phyloP scores from a whole-genome alignment of 768 basidiomycete species.

The Boletellus sp. region DNA sequence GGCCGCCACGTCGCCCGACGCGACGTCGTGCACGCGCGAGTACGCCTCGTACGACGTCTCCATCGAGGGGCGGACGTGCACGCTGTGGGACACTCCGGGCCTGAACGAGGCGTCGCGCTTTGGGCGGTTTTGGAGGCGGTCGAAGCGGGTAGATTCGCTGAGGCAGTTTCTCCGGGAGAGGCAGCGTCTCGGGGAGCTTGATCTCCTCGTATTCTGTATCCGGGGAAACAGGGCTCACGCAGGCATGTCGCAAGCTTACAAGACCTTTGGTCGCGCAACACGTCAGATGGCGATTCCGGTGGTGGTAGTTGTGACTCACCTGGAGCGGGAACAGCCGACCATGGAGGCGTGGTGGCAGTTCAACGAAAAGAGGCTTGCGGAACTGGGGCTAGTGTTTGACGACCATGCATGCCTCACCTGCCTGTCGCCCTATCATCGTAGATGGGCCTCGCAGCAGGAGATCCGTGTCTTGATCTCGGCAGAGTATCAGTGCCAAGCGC shows the following conservation, averaged over 20 bases:
- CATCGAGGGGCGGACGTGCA: conserved; percentile 15
- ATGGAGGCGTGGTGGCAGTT: conserved; percentile 36
- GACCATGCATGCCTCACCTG: conserved; percentile 30
- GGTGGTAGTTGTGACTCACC: conserved; percentile 36
- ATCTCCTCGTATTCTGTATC: conserved; percentile 24
- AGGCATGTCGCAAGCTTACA: conserved; percentile 16
- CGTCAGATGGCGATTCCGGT: conserved; percentile 34
- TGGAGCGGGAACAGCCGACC: conserved; percentile 28
- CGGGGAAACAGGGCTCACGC: conserved; percentile 16
- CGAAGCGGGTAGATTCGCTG: conserved; percentile 1
- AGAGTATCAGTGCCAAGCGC: conserved; percentile 1
- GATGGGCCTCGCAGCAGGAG: conserved; percentile 15
- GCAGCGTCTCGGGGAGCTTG: conserved; percentile 15
- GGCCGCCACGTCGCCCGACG: conserved; percentile 28
- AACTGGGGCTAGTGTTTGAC: conserved; percentile 22
- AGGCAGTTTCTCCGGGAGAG: conserved; percentile 33
- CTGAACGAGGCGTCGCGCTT: conserved; percentile 12
- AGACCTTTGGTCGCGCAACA: conserved; percentile 28
- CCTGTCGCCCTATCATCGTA: conserved; percentile 12
- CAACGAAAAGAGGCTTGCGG: conserved; percentile 18
- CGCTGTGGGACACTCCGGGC: conserved; percentile 34
- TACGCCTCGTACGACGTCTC: conserved; percentile 20
- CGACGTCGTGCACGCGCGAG: conserved; percentile 31
- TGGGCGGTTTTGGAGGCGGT: conserved; percentile 10
- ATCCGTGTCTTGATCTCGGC: conserved; percentile 12